Evolutionary conservation across 805 yeast species (phyloP), one percentile per base, ranked within the genome.

Genomic region (Saccharomycopsis oosterbeekiorum): DNA sequence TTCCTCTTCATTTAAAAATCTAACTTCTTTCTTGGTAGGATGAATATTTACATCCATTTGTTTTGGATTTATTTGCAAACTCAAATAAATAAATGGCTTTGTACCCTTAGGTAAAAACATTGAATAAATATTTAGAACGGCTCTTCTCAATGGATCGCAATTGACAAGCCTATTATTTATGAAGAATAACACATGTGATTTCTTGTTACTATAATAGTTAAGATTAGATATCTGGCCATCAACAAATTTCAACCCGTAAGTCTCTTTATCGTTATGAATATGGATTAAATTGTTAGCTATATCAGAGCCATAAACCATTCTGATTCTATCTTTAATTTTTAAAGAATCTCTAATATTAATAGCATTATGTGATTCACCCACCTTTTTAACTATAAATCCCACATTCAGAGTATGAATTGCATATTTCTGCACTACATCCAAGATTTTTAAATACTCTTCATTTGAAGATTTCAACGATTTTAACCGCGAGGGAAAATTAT

Each of bases 21-120:
- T 71, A 1, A 94, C 97, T 68, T 93, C 97, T 62, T 93, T 79
- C 67, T 94, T 94, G 0, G 98, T 93, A 0, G 99, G 99, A 69
- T 94, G 99, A 14, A 94, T 85, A 70, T 94, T 94, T 15, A 94
- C 98, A 70, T 94, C 99, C 8, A 94, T 78, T 63, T 85, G 84
- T 40, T 73, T 74, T 0, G 97, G 88, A 24, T 78, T 75, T 1
- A 94, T 82, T 19, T 75, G 75, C n/a, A 94, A 70, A 56, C 88
- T 78, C 59, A 94, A 62, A 71, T 91, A 94, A 0, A 89, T 78
- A 69, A 94, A 94, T 0, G 96, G 86, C 65, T 79, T 82, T 54
- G 77, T 77, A 0, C 96, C 96, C 66, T 86, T 88, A 0, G 97
- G 97, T 19, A 93, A 72, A 69, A 81, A 88, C 2, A 80, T 72